Evolutionary conservation across 176 grass and related monocot species (phyloP), one percentile per base, ranked within the genome.

Genomic region (Juncus effusus): DNA sequence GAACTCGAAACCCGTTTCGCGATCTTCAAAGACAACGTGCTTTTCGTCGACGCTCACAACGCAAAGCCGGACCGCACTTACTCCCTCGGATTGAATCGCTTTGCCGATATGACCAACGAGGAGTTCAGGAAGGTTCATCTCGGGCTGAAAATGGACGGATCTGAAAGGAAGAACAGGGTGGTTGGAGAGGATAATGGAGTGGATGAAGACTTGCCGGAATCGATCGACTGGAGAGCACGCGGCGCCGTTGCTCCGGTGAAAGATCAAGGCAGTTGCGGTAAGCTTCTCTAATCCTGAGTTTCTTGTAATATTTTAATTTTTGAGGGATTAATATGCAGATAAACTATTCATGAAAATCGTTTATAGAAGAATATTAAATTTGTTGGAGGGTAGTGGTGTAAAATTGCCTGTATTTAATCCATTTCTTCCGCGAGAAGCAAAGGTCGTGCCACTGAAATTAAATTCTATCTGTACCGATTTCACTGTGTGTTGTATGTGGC

Each of bases 1-100:
- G 88, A 92, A 77, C 53, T 60, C 10, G 90, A 80, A 13, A 49
- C 42, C 58, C 77, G 93, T 0, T 92, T 97, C 76, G 74, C 52
- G 1, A 79, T 82, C 0, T 97, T 97, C 82, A 79, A 81, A 70
- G 93, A 97, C 67, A 97, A 97, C 76, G 77, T 97, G 3, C 12
- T 55, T 12, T 97, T 97, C 78, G 70, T 92, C 52, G 93, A 97
- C 59, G 79, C 77, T 7, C 93, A 92, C 77, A 97, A 97, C 68
- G 82, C 75, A 2, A 80, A 69, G 3, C 74, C 72, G 36, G 63
- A 38, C 1, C 16, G 75, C 2, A 65, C 76, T 0, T 95, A 69
- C 82, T 70, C 56, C 53, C 85, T 95, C 12, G 90, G 90, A 0
- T 76, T 86, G 73, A 95, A 95, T 80, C 76, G 45, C 40, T 95